These are phyloP conservation scores for Trichoderma sp. DNA, from an alignment of 2,329 filamentous ascomycete genomes.

Conservation along the genomic window DNA sequence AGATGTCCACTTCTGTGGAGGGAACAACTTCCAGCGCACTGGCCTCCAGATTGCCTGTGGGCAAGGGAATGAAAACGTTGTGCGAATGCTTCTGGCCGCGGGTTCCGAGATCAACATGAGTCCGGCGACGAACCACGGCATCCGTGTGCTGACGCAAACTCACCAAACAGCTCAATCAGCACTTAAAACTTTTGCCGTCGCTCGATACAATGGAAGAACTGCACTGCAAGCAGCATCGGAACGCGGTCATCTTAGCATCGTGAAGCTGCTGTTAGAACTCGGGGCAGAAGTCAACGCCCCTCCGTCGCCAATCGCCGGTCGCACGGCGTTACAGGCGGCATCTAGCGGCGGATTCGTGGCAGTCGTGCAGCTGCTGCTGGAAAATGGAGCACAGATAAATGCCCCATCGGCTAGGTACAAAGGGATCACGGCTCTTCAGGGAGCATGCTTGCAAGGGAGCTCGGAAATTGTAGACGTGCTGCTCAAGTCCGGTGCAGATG, in stretches of 20 bases:
- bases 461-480: constrained; percentile 29
- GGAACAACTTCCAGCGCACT: constrained; percentile 38
- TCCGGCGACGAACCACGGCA: neutral
- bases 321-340: constrained; percentile 37
- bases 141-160: neutral
- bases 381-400: constrained; percentile 34
- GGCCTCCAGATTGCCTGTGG: constrained; percentile 40
- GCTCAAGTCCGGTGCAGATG: constrained; percentile 30
- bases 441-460: constrained; percentile 33
- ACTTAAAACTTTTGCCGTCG: neutral
- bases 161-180: neutral
- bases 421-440: constrained; percentile 40
- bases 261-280: constrained; percentile 18
- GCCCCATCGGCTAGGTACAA: constrained; percentile 35
- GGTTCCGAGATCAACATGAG: constrained; percentile 9
- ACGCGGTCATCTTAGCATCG: constrained; percentile 15
- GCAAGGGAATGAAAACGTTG: constrained; percentile 24
- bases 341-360: constrained; percentile 27
- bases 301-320: constrained; percentile 8
- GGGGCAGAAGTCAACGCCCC: constrained; percentile 37
- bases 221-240: constrained; percentile 23
- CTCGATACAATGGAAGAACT: constrained; percentile 12
- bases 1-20: constrained; percentile 19
- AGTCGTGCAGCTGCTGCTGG: constrained; percentile 28
- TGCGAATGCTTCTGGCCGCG: constrained; percentile 13